A percentile compares a stretch with the other conserved stretches of the same genome.
Evolutionary conservation across 2,329 filamentous ascomycete species (phyloP).

Genomic region (Beauveria sp.): DNA sequence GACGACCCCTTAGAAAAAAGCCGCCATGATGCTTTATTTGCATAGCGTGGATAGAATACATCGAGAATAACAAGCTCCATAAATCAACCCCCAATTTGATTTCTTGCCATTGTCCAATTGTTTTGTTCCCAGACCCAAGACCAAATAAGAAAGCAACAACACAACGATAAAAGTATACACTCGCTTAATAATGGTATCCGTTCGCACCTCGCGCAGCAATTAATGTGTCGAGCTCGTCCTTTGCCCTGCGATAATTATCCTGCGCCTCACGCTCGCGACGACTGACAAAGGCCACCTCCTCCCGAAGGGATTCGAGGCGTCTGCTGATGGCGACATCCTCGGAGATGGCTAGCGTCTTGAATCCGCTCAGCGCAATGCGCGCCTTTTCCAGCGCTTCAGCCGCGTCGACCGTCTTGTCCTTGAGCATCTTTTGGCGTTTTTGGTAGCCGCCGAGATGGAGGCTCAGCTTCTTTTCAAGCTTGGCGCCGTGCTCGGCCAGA

Average conservation of each 20-base stretch:
- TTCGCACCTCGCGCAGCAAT: conserved; percentile 15
- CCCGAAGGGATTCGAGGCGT: conserved; percentile 65
- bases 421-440: conserved; percentile 72
- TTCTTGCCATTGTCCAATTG: not conserved
- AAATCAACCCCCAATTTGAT: not conserved
- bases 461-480: conserved; percentile 87
- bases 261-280: conserved; percentile 84
- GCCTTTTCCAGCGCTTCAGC: conserved; percentile 68
- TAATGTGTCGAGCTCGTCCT: conserved; percentile 68
- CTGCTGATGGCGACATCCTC: conserved; percentile 70
- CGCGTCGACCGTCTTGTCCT: conserved; percentile 71
- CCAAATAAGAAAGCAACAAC: not conserved
- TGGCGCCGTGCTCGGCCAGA: conserved; percentile 73
- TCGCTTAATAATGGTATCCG: conserved; percentile 8
- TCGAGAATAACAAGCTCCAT: not conserved
- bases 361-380: conserved; percentile 61
- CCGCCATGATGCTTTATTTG: not conserved
- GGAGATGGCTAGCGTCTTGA: conserved; percentile 66
- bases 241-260: conserved; percentile 68
- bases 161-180: not conserved
- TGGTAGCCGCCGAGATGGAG: conserved; percentile 87
- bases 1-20: not conserved
- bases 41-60: conserved; percentile 5
- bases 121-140: not conserved
- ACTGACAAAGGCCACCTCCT: conserved; percentile 76